A percentile compares a stretch with the other conserved stretches of the same genome.
phyloP scores from a whole-genome alignment of 164 flowering plant species.

The Piper betle region DNA sequence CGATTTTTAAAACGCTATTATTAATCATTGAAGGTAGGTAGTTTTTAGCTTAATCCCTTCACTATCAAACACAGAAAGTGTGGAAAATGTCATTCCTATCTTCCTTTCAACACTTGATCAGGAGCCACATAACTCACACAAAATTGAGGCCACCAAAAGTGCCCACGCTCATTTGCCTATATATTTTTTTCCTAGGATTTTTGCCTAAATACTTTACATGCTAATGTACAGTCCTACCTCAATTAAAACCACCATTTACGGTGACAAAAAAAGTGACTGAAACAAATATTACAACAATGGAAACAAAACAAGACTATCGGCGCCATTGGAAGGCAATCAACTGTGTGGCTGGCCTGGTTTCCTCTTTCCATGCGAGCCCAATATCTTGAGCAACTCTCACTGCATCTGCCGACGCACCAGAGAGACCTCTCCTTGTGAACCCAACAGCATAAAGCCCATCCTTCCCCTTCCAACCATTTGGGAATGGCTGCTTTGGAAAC shows the following conservation, averaged over 20 bases:
- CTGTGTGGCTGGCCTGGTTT: conserved; percentile 44
- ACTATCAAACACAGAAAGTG: too few relatives aligned
- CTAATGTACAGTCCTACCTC: conserved; percentile 8
- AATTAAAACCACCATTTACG: neutral
- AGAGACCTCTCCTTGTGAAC: conserved; percentile 16
- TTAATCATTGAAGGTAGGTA: too few relatives aligned
- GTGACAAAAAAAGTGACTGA: neutral
- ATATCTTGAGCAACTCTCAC: conserved; percentile 60
- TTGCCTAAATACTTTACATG: neutral
- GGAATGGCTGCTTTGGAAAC: conserved; percentile 25
- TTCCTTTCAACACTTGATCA: too few relatives aligned
- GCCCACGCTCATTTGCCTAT: too few relatives aligned
- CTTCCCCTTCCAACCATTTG: conserved; percentile 83
- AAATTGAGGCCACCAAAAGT: too few relatives aligned
- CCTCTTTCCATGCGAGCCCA: conserved; percentile 69
- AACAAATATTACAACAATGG: neutral
- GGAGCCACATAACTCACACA: too few relatives aligned
- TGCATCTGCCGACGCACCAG: conserved; percentile 87
- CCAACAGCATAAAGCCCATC: conserved; percentile 86
- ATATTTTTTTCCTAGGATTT: too few relatives aligned
- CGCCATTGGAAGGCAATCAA: conserved; percentile 37
- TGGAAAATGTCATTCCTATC: too few relatives aligned
- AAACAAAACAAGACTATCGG: conserved; percentile 48
- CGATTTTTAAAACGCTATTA: too few relatives aligned
- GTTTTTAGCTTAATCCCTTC: too few relatives aligned